phyloP scores from a whole-genome alignment of 225 moss, liverwort and hornwort species.

The Pseudoscleropodium purum region DNA sequence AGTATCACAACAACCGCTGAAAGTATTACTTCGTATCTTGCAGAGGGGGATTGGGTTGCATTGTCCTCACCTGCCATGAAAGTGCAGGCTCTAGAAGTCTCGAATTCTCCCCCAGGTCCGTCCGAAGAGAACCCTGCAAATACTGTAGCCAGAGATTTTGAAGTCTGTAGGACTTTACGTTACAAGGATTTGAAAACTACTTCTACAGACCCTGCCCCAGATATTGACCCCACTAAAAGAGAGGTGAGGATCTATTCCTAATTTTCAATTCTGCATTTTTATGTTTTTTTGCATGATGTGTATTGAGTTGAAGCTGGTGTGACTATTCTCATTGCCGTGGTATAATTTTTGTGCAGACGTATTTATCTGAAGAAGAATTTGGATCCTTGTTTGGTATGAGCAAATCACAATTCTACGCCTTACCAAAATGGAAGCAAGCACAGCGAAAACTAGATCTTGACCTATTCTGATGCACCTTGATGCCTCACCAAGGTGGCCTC shows the following conservation, averaged over 20 bases:
- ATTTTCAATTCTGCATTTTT: neutral
- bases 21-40: neutral
- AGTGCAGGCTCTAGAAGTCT: conserved; percentile 26
- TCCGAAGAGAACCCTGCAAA: neutral
- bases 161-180: neutral
- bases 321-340: neutral
- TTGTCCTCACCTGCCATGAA: conserved; percentile 51
- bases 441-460: conserved; percentile 65
- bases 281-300: neutral
- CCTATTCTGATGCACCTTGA: conserved; percentile 47
- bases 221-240: conserved; percentile 63
- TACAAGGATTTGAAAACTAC: conserved; percentile 53
- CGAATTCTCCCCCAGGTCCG: conserved; percentile 11
- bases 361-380: conserved; percentile 77
- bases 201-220: conserved; percentile 36
- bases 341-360: conserved; percentile 35
- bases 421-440: conserved; percentile 90
- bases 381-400: conserved; percentile 55
- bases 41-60: conserved; percentile 57
- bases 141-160: neutral
- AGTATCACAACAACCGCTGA: neutral
- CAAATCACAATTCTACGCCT: conserved; percentile 48
- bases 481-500: neutral
- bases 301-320: neutral
- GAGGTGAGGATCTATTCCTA: conserved; percentile 36